Evolutionary conservation across 495 filamentous ascomycete genomes (phyloP), one percentile per base, ranked within the genome.

Genomic region (Aspergillus bridgeri): DNA sequence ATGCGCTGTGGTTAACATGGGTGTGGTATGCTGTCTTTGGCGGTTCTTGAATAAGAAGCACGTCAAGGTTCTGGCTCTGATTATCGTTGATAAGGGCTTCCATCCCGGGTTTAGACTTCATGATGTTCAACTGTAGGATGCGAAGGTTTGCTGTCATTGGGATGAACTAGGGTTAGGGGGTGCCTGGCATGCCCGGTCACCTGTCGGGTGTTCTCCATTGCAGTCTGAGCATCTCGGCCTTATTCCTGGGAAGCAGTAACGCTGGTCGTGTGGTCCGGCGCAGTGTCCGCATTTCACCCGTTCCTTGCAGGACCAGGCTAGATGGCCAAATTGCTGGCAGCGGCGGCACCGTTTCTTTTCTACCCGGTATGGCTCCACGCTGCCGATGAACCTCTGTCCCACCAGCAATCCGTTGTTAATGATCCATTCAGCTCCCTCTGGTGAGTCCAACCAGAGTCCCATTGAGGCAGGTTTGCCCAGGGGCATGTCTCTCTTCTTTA

Each of bases 291-390:
- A 71, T 53, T 61, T 53, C 7, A 60, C 56, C 11, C 56, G 58
- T 57, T 73, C 66, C 42, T 69, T 69, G 52, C 65, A 73, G 42
- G 60, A 59, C 67, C 64, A 71, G 7, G 60, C 65, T 18, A 69
- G 48, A 38, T 74, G 64, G 9, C 69, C 60, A 24, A 74, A 69
- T n/a, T 51, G 29, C 56, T 71, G 48, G 54, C 61, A 74, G 8
- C 62, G 58, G 46, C 60, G 61, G 57, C 61, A 74, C 49, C 62
- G 47, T 23, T 69, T 68, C 20, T 54, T 56, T 33, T 71, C 61
- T 20, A 67, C 57, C 43, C 61, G 29, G 18, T 58, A 56, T 2
- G 42, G 53, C 48, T 67, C 63, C 3, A 71, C 56, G 9, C 57
- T 59, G 2, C 44, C 42, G 24, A 69, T 68, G n/a, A 58, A 62